Percentiles rank a stretch among this genome's conserved stretches.
Conservation (phyloP, 169 alveolate species). For the Cystoisospora suis region DNA sequence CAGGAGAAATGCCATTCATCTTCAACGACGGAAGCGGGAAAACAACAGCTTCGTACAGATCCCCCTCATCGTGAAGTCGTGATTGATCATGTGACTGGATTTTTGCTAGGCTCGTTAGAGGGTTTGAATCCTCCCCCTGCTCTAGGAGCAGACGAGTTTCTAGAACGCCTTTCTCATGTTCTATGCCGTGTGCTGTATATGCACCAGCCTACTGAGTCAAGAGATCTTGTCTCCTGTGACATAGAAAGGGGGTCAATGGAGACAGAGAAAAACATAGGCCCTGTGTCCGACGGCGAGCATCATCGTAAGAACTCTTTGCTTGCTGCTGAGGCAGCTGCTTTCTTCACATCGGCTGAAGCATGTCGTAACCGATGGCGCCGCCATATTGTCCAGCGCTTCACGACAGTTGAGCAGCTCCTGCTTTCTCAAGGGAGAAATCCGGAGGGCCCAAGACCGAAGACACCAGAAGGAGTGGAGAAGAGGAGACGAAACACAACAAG, state of each 20-base stretch:
- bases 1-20: not conserved
- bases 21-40: not conserved
- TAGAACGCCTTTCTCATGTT: not conserved
- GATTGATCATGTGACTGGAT: not conserved
- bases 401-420: not conserved
- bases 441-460: too few relatives aligned
- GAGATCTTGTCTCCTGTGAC: not conserved
- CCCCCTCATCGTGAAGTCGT: not conserved
- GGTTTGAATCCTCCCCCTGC: not conserved
- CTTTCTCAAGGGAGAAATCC: too few relatives aligned
- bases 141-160: not conserved
- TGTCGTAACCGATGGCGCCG: conserved; percentile 14
- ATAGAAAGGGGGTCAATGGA: not conserved
- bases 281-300: not conserved
- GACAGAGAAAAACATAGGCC: too few relatives aligned
- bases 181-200: not conserved
- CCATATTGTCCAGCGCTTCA: not conserved
- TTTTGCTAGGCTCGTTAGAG: not conserved
- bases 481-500: too few relatives aligned
- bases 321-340: too few relatives aligned
- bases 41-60: too few relatives aligned
- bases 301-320: too few relatives aligned
- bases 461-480: too few relatives aligned
- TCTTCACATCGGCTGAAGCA: not conserved
- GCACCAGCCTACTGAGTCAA: not conserved